Conservation (phyloP, 2,329 filamentous ascomycete genomes). For the Botrytis aclada region DNA sequence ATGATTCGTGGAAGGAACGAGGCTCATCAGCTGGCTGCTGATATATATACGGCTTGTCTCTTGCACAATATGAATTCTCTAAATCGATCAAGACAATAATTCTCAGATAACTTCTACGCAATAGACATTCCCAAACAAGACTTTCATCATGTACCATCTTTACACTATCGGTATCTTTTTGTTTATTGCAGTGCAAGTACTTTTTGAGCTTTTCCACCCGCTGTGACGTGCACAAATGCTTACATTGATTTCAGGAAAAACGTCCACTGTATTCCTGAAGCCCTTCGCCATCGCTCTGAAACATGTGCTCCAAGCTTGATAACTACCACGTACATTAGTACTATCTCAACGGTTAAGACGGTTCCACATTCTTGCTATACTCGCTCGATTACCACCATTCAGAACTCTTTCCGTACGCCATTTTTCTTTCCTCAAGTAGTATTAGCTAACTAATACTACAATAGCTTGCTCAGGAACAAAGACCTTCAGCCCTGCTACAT, state of each 20-base stretch:
- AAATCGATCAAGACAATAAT: neutral
- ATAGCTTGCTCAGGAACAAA: constrained; percentile 17
- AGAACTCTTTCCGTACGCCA: constrained; percentile 12
- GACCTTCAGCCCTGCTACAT: constrained; percentile 6
- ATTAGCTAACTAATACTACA: neutral
- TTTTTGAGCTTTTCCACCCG: neutral
- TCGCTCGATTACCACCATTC: constrained; percentile 27
- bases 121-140: neutral
- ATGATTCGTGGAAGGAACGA: constrained; percentile 11
- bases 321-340: constrained; percentile 24
- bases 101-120: neutral
- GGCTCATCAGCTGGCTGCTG: neutral
- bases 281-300: neutral
- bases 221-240: neutral
- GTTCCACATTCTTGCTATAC: constrained; percentile 34
- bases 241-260: neutral
- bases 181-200: constrained; percentile 6
- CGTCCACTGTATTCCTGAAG: constrained; percentile 10
- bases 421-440: neutral
- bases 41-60: neutral
- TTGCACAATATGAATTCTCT: neutral
- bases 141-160: constrained; percentile 13
- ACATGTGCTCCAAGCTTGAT: constrained; percentile 21
- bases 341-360: constrained; percentile 22
- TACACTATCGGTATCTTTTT: neutral